phyloP scores from a whole-genome alignment of 176 grass and related monocot genomes.

The Aegilops longissima region DNA sequence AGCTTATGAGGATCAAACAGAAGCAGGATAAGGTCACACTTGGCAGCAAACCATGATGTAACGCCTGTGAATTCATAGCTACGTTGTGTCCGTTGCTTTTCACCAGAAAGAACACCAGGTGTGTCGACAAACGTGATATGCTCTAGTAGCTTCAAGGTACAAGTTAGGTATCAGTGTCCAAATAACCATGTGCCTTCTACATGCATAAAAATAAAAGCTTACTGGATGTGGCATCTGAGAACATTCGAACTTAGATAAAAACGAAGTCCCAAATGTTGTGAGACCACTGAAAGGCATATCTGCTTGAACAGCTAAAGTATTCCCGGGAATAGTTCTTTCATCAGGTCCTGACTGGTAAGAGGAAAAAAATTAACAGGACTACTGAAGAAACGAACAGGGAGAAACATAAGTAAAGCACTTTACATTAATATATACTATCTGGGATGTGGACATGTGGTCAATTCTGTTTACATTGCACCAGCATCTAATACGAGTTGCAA shows the following conservation, averaged over 20 bases:
- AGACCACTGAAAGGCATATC: constrained; percentile 97
- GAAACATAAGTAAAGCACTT: not conserved
- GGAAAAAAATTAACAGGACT: not conserved
- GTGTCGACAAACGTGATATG: constrained; percentile 97
- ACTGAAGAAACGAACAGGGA: not conserved
- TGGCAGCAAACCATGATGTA: constrained; percentile 90
- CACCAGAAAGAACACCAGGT: constrained; percentile 92
- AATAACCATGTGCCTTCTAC: constrained; percentile 10
- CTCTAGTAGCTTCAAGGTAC: constrained; percentile 74
- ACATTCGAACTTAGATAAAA: constrained; percentile 99
- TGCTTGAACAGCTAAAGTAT: constrained; percentile 95
- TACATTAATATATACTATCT: constrained; percentile 14
- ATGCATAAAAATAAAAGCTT: constrained; percentile 45
- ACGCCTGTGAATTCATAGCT: constrained; percentile 91
- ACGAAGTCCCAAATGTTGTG: constrained; percentile 88
- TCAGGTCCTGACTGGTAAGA: constrained; percentile 86
- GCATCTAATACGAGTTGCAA: not conserved
- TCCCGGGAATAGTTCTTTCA: constrained; percentile 91
- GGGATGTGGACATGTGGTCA: not conserved
- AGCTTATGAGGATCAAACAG: constrained; percentile 94
- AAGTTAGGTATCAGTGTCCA: constrained; percentile 38
- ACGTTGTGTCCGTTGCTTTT: constrained; percentile 86
- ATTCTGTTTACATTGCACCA: not conserved
- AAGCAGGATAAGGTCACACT: constrained; percentile 95
- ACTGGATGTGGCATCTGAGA: constrained; percentile 98